Evolutionary conservation across 495 filamentous ascomycete genomes (phyloP).

Genomic region (Aspergillus panamensis): DNA sequence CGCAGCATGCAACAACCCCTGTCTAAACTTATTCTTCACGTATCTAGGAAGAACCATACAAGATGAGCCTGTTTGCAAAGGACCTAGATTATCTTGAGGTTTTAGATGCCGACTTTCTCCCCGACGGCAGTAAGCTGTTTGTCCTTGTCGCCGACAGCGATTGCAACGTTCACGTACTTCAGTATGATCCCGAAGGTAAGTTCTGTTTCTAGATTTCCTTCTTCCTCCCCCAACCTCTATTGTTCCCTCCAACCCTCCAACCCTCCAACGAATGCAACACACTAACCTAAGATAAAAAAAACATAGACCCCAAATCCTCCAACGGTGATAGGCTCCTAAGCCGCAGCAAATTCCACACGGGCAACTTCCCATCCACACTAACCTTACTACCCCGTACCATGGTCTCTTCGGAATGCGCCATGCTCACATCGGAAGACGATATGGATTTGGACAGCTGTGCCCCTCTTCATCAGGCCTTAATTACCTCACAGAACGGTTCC

Average conservation of each 20-base stretch:
- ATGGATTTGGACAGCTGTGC: conserved; percentile 37
- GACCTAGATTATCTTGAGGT: conserved; percentile 72
- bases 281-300: conserved; percentile 11
- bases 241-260: too few relatives aligned
- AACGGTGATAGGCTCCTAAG: conserved; percentile 83
- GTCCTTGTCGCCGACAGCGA: conserved; percentile 82
- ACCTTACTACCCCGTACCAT: conserved; percentile 69
- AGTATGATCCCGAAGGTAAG: conserved; percentile 89
- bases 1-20: not conserved
- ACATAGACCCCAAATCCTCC: conserved; percentile 83
- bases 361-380: conserved; percentile 68
- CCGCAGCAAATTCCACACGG: conserved; percentile 81
- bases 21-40: not conserved
- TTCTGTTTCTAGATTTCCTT: not conserved
- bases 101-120: conserved; percentile 80
- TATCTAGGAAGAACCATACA: conserved; percentile 78
- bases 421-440: conserved; percentile 31
- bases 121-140: conserved; percentile 76
- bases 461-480: conserved; percentile 56
- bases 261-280: not conserved
- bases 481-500: conserved; percentile 68
- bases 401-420: conserved; percentile 39
- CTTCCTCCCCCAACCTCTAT: not conserved
- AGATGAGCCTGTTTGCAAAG: conserved; percentile 91
- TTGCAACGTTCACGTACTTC: conserved; percentile 78